A percentile compares a stretch with the other conserved stretches of the same genome.
Conservation (phyloP, 805 yeast genomes). For the Suhomyces faveliae region DNA sequence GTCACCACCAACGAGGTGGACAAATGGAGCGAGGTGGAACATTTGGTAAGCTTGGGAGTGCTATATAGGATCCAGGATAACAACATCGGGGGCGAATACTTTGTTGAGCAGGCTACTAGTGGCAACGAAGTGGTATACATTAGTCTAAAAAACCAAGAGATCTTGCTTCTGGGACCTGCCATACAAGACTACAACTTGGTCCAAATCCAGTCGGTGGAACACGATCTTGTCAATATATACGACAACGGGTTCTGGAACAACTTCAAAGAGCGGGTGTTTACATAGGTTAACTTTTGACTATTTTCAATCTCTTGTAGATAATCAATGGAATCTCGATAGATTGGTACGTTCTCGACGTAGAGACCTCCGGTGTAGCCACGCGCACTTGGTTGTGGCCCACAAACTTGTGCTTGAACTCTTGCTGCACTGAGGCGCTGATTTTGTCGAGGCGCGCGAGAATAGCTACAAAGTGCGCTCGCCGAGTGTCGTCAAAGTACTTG, state of each 20-base stretch:
- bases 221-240: slow-evolving; percentile 43
- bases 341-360: slow-evolving; percentile 4
- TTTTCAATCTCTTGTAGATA: slow-evolving; percentile 15
- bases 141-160: slow-evolving; percentile 25
- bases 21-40: slow-evolving; percentile 68
- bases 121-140: slow-evolving; percentile 23
- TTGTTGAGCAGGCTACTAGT: slow-evolving; percentile 12
- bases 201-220: slow-evolving; percentile 23
- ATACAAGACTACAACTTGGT: slow-evolving; percentile 11
- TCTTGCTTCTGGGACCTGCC: slow-evolving; percentile 16
- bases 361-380: neutral
- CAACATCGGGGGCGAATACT: slow-evolving; percentile 9
- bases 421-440: slow-evolving; percentile 8
- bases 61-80: slow-evolving; percentile 7
- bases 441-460: slow-evolving; percentile 7
- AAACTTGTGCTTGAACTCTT: slow-evolving; percentile 12
- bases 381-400: neutral
- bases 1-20: slow-evolving; percentile 73
- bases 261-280: slow-evolving; percentile 29
- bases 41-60: slow-evolving; percentile 26
- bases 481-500: slow-evolving; percentile 6
- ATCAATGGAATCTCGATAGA: slow-evolving; percentile 12
- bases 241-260: slow-evolving; percentile 50
- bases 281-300: neutral
- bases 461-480: slow-evolving; percentile 1